Evolutionary conservation across 306 rosid genomes (phyloP), one percentile per base, ranked within the genome.

Genomic region (Vicia faba): DNA sequence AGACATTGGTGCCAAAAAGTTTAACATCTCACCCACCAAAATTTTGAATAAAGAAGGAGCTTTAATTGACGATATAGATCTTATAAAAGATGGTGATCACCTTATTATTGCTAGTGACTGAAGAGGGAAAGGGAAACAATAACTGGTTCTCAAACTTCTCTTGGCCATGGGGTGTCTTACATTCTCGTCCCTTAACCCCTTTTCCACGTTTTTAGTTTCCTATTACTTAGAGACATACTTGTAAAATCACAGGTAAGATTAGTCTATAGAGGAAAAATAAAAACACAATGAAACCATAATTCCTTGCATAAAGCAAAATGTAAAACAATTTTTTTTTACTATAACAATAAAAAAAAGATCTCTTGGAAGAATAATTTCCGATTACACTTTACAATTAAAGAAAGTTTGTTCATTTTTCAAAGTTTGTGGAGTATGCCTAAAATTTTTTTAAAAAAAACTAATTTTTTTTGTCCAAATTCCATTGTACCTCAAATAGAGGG

Each of bases 11-110:
- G 87, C 75, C 31, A 75, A 54, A 61, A 89, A 77, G 74, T 89
- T 84, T 64, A 80, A 64, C 39, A 60, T 84, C 33, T 49, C 56
- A 61, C 64, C 87, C 39, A 70, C 79, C 50, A 82, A 73, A 71
- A 72, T 89, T 56, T 77, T 84, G 66, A 86, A 83, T 6, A 16
- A 2, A 68, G 84, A 82, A 43, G 87, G 90, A 61, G 90, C 90
- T 64, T 79, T 79, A 83, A 28, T 89, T 35, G 96, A 86, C 5
- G 84, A 89, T 25, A 79, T 86, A 61, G 54, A 75, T 55, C 69
- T 86, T 45, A 59, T 89, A 11, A 77, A 90, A 83, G 90, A 86
- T 69, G 89, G 88, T 39, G 92, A 89, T 51, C 83, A 79, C 72
- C 83, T 89, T 71, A 18, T 82, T 70, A 73, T 89, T 67, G 82